Evolutionary conservation across 1,284 basidiomycete species (phyloP).

Genomic region (Papiliotrema nemorosa): DNA sequence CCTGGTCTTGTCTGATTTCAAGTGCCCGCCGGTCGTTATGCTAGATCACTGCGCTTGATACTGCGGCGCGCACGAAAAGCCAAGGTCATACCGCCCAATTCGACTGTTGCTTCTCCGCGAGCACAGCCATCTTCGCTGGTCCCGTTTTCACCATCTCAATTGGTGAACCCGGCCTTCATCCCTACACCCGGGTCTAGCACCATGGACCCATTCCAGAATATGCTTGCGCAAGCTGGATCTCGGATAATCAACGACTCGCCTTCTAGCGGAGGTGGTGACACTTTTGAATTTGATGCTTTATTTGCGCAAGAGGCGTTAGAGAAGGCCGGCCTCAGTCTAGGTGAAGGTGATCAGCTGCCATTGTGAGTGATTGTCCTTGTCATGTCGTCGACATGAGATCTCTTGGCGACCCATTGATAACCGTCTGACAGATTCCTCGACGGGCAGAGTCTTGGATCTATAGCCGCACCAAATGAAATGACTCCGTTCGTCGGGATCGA

Average conservation of each 20-base stretch:
- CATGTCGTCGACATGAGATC: not conserved
- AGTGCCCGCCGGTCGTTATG: conserved; percentile 88
- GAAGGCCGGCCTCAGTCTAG: conserved; percentile 40
- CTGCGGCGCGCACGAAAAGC: conserved; percentile 71
- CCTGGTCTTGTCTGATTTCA: not conserved
- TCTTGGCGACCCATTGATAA: too few relatives aligned
- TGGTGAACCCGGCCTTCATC: conserved; percentile 18
- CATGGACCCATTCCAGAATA: conserved; percentile 17
- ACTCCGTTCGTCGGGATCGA: conserved; percentile 46
- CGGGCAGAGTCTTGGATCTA: conserved; percentile 43
- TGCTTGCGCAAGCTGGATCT: conserved; percentile 26
- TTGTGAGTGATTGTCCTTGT: conserved; percentile 1
- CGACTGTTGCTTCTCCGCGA: conserved; percentile 38
- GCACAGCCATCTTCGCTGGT: not conserved
- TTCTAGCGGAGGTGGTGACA: conserved; percentile 32
- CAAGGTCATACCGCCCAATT: conserved; percentile 53
- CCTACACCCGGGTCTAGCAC: conserved; percentile 11
- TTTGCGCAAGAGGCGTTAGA: conserved; percentile 48
- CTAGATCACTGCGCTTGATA: conserved; percentile 80
- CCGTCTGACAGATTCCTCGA: conserved; percentile 41
- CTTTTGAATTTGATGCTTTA: conserved; percentile 46
- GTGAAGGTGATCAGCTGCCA: conserved; percentile 41
- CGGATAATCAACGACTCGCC: conserved; percentile 47
- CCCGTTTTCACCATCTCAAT: conserved; percentile 24
- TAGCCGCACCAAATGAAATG: conserved; percentile 30